Conservation (phyloP, 1,284 basidiomycete species). For the Hymenochaete sp. region DNA sequence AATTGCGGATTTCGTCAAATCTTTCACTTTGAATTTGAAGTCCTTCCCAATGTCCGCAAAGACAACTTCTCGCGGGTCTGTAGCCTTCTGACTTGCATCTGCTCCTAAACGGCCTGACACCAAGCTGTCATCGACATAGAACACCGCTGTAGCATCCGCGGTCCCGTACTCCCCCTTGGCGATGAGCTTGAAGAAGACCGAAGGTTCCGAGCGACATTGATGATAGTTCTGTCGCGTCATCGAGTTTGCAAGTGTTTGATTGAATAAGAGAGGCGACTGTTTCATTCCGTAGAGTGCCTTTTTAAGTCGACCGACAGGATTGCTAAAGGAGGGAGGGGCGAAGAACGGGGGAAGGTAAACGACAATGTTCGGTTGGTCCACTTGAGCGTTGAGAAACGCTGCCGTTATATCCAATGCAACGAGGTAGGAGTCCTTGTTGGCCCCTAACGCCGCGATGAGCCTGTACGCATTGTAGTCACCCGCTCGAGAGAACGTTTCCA, state of each 20-base stretch:
- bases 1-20: slow-evolving; percentile 10
- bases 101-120: no score
- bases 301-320: slow-evolving; percentile 19
- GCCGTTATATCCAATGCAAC: slow-evolving; percentile 25
- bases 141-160: slow-evolving; percentile 26
- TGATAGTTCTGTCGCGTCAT: slow-evolving; percentile 19
- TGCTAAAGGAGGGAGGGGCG: slow-evolving; percentile 10
- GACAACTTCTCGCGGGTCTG: background rate
- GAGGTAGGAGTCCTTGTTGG: slow-evolving; percentile 21
- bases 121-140: slow-evolving; percentile 29
- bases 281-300: slow-evolving; percentile 25
- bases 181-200: slow-evolving; percentile 23
- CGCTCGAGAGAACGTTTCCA: background rate
- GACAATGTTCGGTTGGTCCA: slow-evolving; percentile 22
- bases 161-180: slow-evolving; percentile 18
- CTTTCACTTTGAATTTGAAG: slow-evolving; percentile 9
- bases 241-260: slow-evolving; percentile 18
- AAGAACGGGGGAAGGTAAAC: slow-evolving; percentile 23
- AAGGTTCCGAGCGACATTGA: slow-evolving; percentile 19
- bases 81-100: background rate
- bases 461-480: background rate
- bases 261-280: slow-evolving; percentile 26
- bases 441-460: background rate
- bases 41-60: slow-evolving; percentile 3
- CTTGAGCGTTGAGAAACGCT: slow-evolving; percentile 20